Conservation (phyloP, 495 filamentous ascomycete genomes). For the Schizothecium vesticola region DNA sequence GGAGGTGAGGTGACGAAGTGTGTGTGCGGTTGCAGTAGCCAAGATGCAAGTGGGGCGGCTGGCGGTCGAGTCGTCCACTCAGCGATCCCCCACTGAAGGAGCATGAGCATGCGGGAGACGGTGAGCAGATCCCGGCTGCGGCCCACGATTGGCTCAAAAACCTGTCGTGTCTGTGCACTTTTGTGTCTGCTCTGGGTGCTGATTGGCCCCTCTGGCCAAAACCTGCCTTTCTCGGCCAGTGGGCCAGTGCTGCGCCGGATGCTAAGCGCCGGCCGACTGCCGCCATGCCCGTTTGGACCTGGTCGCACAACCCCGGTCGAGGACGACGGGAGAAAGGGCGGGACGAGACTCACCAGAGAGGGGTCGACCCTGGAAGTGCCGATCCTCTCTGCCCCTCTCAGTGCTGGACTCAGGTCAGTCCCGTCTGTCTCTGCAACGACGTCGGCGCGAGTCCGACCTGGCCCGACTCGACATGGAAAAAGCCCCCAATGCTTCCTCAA, state of each 20-base stretch:
- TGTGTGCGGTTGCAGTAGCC: not conserved
- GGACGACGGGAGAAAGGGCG: slow-evolving; percentile 8
- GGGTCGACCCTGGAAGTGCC: slow-evolving; percentile 10
- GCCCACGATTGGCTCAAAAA: slow-evolving; percentile 28
- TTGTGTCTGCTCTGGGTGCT: slow-evolving; percentile 8
- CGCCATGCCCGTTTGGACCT: slow-evolving; percentile 22
- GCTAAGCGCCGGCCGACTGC: slow-evolving; percentile 28
- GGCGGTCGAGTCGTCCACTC: not conserved
- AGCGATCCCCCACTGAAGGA: not conserved
- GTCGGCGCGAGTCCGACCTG: not conserved
- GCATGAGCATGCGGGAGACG: not conserved
- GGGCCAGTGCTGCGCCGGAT: slow-evolving; percentile 4
- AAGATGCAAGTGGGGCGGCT: slow-evolving; percentile 10
- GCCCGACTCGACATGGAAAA: not conserved
- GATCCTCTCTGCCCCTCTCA: slow-evolving; percentile 1
- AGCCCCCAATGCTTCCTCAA: slow-evolving; percentile 6
- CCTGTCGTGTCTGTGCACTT: slow-evolving; percentile 26
- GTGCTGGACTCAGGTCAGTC: too few species aligned
- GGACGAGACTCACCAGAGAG: slow-evolving; percentile 7
- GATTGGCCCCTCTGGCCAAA: slow-evolving; percentile 21
- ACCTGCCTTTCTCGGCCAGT: not conserved
- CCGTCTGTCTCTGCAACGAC: not conserved
- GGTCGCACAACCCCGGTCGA: not conserved
- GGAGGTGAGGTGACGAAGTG: not conserved
- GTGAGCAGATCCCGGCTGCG: slow-evolving; percentile 6